Evolutionary conservation across 495 filamentous ascomycete genomes (phyloP), one percentile per base, ranked within the genome.

Genomic region (Aspergillus ostianus): DNA sequence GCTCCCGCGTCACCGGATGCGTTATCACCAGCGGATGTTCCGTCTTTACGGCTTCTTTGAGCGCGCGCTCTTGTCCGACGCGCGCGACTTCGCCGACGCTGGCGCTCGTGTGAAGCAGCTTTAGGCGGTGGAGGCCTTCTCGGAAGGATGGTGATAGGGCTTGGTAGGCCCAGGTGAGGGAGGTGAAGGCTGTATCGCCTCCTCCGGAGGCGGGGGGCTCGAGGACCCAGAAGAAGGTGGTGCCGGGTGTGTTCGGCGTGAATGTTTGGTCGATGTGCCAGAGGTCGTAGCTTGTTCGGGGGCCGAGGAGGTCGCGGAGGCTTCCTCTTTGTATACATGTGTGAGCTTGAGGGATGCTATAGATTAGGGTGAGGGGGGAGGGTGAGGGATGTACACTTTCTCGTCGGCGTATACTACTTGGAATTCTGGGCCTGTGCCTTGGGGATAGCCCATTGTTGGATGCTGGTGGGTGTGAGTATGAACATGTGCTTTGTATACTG

Each of bases 201-300:
- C 58, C 58, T 6, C 53, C 58, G 19, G 58, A 60, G n/a, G 47
- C 47, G 4, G 53, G 58, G 3, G 44, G 51, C 32, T 60, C 58
- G 32, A 60, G 58, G 13, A 46, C 53, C 58, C 58, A 56, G 17
- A 60, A 60, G 46, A 60, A 51, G 7, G 47, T 60, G 10, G 49
- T 20, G 5, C 58, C 53, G 20, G 58, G 58, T 20, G 58, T 60
- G 20, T 60, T 60, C 4, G 58, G 53, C 7, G 58, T 56, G 21
- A 56, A 60, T n/a, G 59, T 56, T 41, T 61, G 53, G 29, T 56
- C 59, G 17, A 61, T 26, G 20, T 61, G 59, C 59, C 59, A 53
- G 21, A 61, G 49, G 44, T 61, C 58, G 21, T 60, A 60, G 58
- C 30, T 60, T 6, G 53, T 61, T n/a, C 23, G 59, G 46, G 59